phyloP scores from a whole-genome alignment of 1,284 basidiomycete species.

The Boletus subluridellus region DNA sequence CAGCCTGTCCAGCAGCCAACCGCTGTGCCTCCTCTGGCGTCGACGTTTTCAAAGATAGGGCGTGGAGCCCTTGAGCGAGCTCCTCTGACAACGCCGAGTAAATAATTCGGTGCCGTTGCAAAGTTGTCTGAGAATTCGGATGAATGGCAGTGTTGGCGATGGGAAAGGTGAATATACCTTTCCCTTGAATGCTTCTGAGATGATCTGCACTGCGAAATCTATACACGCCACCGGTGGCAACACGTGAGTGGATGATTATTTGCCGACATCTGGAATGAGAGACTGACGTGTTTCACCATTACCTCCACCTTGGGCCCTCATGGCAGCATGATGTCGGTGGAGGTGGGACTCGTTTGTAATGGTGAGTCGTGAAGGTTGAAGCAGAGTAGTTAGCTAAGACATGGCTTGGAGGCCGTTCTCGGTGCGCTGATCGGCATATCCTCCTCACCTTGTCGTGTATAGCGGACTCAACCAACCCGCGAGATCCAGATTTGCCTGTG shows the following conservation, averaged over 20 bases:
- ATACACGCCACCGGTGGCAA: conserved; percentile 19
- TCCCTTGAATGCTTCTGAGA: conserved; percentile 66
- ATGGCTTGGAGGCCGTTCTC: conserved; percentile 19
- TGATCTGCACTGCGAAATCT: conserved; percentile 74
- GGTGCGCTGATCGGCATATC: conserved; percentile 21
- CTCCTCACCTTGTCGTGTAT: conserved; percentile 54
- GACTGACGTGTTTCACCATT: conserved; percentile 69
- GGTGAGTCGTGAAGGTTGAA: conserved; percentile 55
- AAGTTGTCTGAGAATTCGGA: conserved; percentile 49
- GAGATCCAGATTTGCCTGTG: conserved; percentile 18
- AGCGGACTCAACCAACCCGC: conserved; percentile 45
- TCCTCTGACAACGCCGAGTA: conserved; percentile 68
- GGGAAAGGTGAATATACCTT: conserved; percentile 48
- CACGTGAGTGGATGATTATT: conserved; percentile 24
- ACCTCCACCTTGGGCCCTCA: conserved; percentile 61
- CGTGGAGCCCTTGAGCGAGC: conserved; percentile 65
- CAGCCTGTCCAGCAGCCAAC: conserved; percentile 17
- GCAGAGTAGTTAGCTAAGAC: conserved; percentile 51
- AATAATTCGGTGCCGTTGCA: conserved; percentile 76
- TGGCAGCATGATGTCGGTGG: conserved; percentile 73
- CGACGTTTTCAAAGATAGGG: conserved; percentile 71
- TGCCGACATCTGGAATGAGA: conserved; percentile 17
- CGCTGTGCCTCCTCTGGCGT: conserved; percentile 52
- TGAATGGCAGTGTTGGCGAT: conserved; percentile 4
- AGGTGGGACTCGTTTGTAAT: conserved; percentile 75